These are phyloP conservation scores for Rhizophlyctis rosea DNA, from an alignment of 192 early-diverging fungal genomes.

Conservation along the genomic window DNA sequence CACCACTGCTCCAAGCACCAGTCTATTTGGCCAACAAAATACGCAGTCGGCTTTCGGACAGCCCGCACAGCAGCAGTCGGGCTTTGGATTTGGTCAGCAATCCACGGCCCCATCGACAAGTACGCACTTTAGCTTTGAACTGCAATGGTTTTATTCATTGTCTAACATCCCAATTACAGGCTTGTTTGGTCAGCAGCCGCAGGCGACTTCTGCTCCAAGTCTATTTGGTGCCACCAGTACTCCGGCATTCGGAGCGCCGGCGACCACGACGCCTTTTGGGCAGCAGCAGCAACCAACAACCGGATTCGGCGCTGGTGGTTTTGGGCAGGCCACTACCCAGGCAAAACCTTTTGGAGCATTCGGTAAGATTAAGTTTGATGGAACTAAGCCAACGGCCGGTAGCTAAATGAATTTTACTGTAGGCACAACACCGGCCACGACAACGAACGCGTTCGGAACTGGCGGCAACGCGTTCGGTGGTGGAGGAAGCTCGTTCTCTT, in stretches of 20 bases:
- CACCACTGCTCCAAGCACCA: no score
- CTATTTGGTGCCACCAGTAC: slow-evolving; percentile 25
- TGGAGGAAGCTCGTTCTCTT: no score
- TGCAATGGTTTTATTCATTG: no score
- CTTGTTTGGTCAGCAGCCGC: slow-evolving; percentile 1
- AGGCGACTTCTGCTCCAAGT: not conserved
- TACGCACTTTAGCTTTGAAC: no score
- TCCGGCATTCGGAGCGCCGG: slow-evolving; percentile 12
- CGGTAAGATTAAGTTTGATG: slow-evolving; percentile 24
- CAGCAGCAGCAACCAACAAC: no score
- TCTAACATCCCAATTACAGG: slow-evolving; percentile 6
- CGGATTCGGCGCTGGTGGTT: slow-evolving; percentile 20
- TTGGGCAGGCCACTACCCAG: slow-evolving; percentile 28
- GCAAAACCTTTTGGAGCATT: slow-evolving; percentile 28
- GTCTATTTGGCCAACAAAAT: no score
- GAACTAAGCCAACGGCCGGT: slow-evolving; percentile 40
- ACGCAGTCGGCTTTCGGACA: no score
- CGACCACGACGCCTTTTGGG: slow-evolving; percentile 18
- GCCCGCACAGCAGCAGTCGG: slow-evolving; percentile 11
- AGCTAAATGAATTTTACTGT: slow-evolving; percentile 25
- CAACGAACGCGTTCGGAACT: no score
- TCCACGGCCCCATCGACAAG: slow-evolving; percentile 8
- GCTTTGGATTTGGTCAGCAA: slow-evolving; percentile 22
- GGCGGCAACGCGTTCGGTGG: no score
- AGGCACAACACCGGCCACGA: slow-evolving; percentile 15